Evolutionary conservation across 768 basidiomycete species (phyloP).

Genomic region (Mycena sanguinolenta): DNA sequence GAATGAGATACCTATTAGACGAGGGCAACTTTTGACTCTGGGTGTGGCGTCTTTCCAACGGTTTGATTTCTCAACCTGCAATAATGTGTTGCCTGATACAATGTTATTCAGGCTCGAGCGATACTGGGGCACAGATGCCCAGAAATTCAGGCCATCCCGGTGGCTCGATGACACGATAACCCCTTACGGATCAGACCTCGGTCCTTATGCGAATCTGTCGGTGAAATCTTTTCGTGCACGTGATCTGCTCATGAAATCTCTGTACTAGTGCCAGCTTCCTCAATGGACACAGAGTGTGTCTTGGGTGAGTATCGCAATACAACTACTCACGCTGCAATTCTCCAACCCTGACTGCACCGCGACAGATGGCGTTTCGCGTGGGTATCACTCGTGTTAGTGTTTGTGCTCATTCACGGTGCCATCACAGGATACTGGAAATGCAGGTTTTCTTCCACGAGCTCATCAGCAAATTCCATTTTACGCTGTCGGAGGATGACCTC

Average conservation of each 20-base stretch:
- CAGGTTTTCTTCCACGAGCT: constrained; percentile 22
- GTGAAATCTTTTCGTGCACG: background rate
- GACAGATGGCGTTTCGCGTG: constrained; percentile 22
- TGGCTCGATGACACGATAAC: background rate
- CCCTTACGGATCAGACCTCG: background rate
- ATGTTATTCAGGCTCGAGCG: background rate
- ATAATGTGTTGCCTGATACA: background rate
- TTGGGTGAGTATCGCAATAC: background rate
- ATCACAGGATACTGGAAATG: constrained; percentile 24
- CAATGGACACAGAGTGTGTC: background rate
- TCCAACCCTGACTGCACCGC: too few species aligned
- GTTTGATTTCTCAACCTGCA: background rate
- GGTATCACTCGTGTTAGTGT: background rate
- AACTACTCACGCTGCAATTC: background rate
- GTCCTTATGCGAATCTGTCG: background rate
- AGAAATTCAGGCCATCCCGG: background rate
- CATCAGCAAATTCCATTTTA: constrained; percentile 13
- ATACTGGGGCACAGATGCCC: background rate
- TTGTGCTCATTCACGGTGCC: background rate
- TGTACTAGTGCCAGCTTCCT: background rate
- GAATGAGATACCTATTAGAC: constrained; percentile 12
- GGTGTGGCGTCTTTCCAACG: constrained; percentile 22
- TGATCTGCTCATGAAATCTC: background rate
- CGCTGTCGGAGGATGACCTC: constrained; percentile 1
- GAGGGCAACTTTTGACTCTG: constrained; percentile 18